Evolutionary conservation across 305 asterid genomes (phyloP).

Genomic region (Fraxinus albicans): DNA sequence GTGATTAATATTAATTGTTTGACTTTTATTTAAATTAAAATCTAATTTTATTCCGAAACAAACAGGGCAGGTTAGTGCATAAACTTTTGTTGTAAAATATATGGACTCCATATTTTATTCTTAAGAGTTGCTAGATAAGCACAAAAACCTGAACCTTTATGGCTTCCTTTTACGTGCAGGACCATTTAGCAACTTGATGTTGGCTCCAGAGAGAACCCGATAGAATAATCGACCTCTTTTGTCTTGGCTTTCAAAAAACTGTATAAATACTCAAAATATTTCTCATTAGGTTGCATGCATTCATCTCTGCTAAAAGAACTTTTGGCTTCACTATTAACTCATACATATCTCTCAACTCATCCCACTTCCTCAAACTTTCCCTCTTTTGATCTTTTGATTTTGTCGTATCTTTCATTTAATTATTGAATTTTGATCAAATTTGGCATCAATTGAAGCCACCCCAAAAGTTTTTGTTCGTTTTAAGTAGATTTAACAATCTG

Average conservation of each 20-base stretch:
- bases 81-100: too few relatives aligned
- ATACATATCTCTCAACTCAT: background rate
- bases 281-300: conserved; percentile 14
- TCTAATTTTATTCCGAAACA: too few relatives aligned
- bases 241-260: conserved; percentile 14
- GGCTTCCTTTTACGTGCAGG: background rate
- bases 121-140: background rate
- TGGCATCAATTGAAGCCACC: background rate
- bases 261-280: conserved; percentile 42
- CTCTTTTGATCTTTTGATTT: background rate
- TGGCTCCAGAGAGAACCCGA: conserved; percentile 27
- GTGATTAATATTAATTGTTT: too few relatives aligned
- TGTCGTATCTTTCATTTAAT: background rate
- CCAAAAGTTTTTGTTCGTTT: background rate
- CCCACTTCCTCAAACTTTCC: background rate
- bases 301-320: background rate
- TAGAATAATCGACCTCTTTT: background rate
- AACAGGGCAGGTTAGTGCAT: too few relatives aligned
- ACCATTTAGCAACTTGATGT: conserved; percentile 32
- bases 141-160: background rate
- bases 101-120: background rate
- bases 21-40: too few relatives aligned
- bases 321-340: background rate
- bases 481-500: background rate
- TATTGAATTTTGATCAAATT: background rate